phyloP scores from a whole-genome alignment of 805 yeast species.

The Ogataea pini region DNA sequence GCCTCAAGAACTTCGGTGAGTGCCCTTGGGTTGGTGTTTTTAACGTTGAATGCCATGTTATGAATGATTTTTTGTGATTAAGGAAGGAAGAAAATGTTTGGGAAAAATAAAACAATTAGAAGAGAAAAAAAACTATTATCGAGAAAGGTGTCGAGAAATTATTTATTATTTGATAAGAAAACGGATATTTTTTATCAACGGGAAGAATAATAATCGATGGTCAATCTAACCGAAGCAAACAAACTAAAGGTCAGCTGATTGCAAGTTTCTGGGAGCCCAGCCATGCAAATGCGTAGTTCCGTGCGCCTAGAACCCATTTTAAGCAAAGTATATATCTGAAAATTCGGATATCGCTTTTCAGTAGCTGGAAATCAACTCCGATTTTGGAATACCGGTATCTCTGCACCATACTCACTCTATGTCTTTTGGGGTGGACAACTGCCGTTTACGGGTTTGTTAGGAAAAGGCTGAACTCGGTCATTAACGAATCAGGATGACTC shows the following conservation, averaged over 20 bases:
- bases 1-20: constrained; percentile 21
- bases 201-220: no score
- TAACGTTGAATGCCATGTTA: constrained; percentile 44
- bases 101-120: background rate
- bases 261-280: no score
- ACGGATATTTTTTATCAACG: background rate
- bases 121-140: background rate
- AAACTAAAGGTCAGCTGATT: background rate
- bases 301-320: no score
- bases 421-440: no score
- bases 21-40: constrained; percentile 32
- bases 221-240: no score
- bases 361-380: no score
- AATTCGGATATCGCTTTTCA: no score
- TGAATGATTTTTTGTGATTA: no score
- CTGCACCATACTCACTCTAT: no score
- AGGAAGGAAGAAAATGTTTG: background rate
- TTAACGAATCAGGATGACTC: background rate
- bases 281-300: no score
- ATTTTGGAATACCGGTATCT: no score
- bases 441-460: background rate
- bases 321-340: no score
- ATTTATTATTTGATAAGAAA: background rate
- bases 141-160: background rate
- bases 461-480: background rate